These are phyloP conservation scores for Lentinula sp. DNA, from an alignment of 768 basidiomycete genomes.

Conservation along the genomic window DNA sequence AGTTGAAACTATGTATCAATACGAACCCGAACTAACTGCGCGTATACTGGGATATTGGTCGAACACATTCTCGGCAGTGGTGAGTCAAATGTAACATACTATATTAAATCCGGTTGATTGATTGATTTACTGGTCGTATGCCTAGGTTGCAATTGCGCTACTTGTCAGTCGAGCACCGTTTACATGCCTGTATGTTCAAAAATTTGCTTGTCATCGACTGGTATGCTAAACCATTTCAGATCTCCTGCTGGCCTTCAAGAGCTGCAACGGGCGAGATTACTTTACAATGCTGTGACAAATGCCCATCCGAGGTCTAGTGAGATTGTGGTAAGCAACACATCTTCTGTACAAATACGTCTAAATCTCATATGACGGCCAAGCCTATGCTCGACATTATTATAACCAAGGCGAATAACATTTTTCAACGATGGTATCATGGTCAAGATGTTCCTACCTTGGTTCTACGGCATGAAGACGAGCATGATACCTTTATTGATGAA, in stretches of 20 bases:
- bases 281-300: constrained; percentile 40
- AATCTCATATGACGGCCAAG: constrained; percentile 15
- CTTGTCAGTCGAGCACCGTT: constrained; percentile 62
- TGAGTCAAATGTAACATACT: constrained; percentile 16
- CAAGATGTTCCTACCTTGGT: constrained; percentile 39
- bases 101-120: background rate
- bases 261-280: constrained; percentile 39
- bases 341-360: background rate
- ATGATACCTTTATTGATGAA: constrained; percentile 9
- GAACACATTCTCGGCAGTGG: constrained; percentile 47
- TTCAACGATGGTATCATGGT: constrained; percentile 38
- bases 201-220: background rate
- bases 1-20: constrained; percentile 47
- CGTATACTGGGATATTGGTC: constrained; percentile 49
- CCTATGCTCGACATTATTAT: constrained; percentile 45
- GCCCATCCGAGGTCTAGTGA: constrained; percentile 39
- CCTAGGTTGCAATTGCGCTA: constrained; percentile 43
- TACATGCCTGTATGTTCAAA: constrained; percentile 34
- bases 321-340: constrained; percentile 31
- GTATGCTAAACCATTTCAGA: background rate
- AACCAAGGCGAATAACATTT: constrained; percentile 43
- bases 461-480: constrained; percentile 28
- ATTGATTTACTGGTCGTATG: background rate
- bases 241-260: constrained; percentile 60
- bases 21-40: constrained; percentile 54